Base-by-base conservation (phyloP, 1,284 basidiomycete genomes). In the Fomes fomentarius region DNA sequence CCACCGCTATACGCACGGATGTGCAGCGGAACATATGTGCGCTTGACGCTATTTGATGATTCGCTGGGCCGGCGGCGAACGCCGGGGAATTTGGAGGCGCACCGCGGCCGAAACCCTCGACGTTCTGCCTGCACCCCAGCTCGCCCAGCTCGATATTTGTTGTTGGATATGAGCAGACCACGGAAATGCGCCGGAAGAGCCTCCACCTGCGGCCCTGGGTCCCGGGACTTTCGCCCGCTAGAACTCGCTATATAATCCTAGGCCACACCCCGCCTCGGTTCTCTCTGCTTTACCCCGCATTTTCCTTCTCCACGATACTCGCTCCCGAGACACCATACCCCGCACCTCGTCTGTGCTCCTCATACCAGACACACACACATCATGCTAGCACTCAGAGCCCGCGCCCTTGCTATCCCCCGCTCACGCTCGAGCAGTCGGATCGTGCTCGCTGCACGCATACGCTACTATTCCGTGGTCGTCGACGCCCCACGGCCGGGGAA, bases 401-500 rank as follows among this genome's bases (percentile, higher is more conserved):
- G 62, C 56, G 57, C 59, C n/a, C 41, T 63, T 34, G 61, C 58
- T 38, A 61, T 66, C 38, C 62, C 54, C 47, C 63, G 63, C 35
- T 53, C 62, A 34, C 65, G 57, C 61, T 50, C 49, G 17, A 57
- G 63, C 49, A 61, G 51, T 45, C 41, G 59, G 21, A 54, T 65
- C 46, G 50, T 58, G 38, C 39, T 60, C 37, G 54, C 65, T 30
- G 58, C 62, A 17, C 61, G 63, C 10, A 51, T 66, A 21, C 58
- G 70, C 35, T 67, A 56, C 54, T 69, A 69, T 61, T 63, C 64
- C 31, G 65, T 72, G 44, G 68, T 68, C 50, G 50, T 61, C 31
- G 63, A 69, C 44, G 66, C 63, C 9, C 67, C 74, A 12, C 63
- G 74, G 19, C 76, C 80, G 15, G 74, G 69, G 51, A 83, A 79